Base-by-base conservation (phyloP, 345 rosid species). In the Turritis glabra region DNA sequence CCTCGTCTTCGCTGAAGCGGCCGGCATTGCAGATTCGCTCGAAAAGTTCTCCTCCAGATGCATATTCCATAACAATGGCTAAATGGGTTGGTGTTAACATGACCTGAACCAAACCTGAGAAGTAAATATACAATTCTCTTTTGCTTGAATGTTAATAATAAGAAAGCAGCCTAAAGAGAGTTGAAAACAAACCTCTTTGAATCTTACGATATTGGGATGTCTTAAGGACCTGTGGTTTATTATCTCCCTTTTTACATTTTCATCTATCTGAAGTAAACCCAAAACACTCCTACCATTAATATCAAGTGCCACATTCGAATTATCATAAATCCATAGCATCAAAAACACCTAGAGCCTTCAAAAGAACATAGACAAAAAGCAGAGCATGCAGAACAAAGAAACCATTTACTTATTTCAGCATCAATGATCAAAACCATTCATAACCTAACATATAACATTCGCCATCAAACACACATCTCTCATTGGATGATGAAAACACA, bases 1-100 rank as follows among this genome's bases (percentile, higher is more conserved):
- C 97, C 96, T 90, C 96, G 59, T 92, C 97, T 82, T 92, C 97
- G 27, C 97, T 92, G 77, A 92, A 92, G 27, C 97, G 88, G 79
- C 96, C 94, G 3, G 92, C 94, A 26, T 86, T 85, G 70, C 92
- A 92, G 59, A 92, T 90, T 74, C 88, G 75, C 15, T 81, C 92
- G 33, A 92, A 92, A 22, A 92, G 94, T 76, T 92, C 97, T 19
- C 97, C 97, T 22, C 97, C 97, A 52, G 96, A 87, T 12, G 97
- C 96, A 67, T 92, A 88, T 77, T 92, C 97, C 97, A 90, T 88
- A 68, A 82, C 90, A 61, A 92, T 92, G 30, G 92, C 88, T 23
- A 92, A 76, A 73, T 92, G 92, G 4, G 94, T 82, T 41, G 96
- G 96, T 62, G 97, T 88, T 82, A 92, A 74, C 55, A 85, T 69